Conservation (phyloP, 768 basidiomycete species). For the Macrocybe gigantea region DNA sequence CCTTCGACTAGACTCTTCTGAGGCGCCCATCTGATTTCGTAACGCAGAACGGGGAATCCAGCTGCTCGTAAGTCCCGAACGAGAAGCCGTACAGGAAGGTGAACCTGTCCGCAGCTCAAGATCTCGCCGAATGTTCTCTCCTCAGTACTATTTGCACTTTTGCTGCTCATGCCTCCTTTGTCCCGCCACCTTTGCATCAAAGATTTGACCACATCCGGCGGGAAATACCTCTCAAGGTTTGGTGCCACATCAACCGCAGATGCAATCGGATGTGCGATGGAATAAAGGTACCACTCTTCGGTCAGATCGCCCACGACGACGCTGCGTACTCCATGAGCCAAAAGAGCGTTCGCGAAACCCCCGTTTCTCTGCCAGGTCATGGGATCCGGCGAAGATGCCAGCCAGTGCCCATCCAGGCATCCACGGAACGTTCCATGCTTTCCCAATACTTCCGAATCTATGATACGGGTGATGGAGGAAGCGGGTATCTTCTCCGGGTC, state of each 20-base stretch:
- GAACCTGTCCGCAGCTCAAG: conserved; percentile 56
- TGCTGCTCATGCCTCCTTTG: conserved; percentile 22
- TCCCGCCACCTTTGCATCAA: conserved; percentile 39
- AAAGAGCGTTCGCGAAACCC: conserved; percentile 46
- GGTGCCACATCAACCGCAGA: conserved; percentile 43
- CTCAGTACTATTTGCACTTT: conserved; percentile 31
- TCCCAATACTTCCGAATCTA: conserved; percentile 53
- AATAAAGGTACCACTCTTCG: conserved; percentile 78
- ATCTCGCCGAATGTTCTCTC: conserved; percentile 50
- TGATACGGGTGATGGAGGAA: conserved; percentile 45
- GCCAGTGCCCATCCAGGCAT: conserved; percentile 54
- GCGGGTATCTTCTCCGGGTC: conserved; percentile 44
- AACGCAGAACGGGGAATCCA: conserved; percentile 62
- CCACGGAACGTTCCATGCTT: conserved; percentile 65
- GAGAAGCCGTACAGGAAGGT: conserved; percentile 61
- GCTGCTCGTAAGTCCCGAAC: conserved; percentile 49
- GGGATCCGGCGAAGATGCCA: conserved; percentile 44
- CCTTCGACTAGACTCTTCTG: conserved; percentile 52
- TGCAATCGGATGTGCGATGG: conserved; percentile 58
- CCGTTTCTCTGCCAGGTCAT: conserved; percentile 69
- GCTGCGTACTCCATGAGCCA: conserved; percentile 51
- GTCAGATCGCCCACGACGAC: conserved; percentile 63
- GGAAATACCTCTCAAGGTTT: conserved; percentile 61
- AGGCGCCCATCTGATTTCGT: conserved; percentile 66
- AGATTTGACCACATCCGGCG: conserved; percentile 34